Evolutionary conservation across 2,329 filamentous ascomycete genomes (phyloP).

Genomic region (Cercospora zeina): DNA sequence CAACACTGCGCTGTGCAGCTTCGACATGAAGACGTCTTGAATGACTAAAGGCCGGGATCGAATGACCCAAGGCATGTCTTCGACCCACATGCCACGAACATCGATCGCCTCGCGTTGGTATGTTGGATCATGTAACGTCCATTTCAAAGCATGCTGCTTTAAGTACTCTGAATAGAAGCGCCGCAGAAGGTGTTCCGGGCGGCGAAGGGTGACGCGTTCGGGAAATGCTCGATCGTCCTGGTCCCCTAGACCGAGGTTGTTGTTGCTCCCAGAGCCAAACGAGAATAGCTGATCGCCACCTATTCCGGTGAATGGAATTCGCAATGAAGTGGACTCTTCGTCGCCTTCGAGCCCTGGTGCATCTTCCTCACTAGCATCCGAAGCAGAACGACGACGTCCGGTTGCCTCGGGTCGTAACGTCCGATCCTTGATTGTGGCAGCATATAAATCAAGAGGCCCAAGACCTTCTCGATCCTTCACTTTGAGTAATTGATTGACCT

Average conservation of each 20-base stretch:
- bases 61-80: slow-evolving; percentile 70
- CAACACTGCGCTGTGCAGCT: slow-evolving; percentile 84
- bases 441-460: slow-evolving; percentile 90
- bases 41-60: slow-evolving; percentile 71
- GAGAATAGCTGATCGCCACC: slow-evolving; percentile 84
- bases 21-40: slow-evolving; percentile 82
- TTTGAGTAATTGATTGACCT: slow-evolving; percentile 77
- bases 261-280: slow-evolving; percentile 95
- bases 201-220: slow-evolving; percentile 73
- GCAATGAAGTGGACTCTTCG: slow-evolving; percentile 1
- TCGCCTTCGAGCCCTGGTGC: slow-evolving; percentile 52
- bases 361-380: slow-evolving; percentile 50
- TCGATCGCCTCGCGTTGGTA: slow-evolving; percentile 24
- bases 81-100: slow-evolving; percentile 40
- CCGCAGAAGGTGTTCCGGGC: slow-evolving; percentile 74
- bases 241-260: slow-evolving; percentile 90
- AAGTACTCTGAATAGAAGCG: slow-evolving; percentile 71
- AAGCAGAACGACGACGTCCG: slow-evolving; percentile 38
- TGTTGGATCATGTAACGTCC: slow-evolving; percentile 42
- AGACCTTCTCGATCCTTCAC: slow-evolving; percentile 95
- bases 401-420: slow-evolving; percentile 53
- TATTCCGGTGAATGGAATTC: slow-evolving; percentile 42
- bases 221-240: slow-evolving; percentile 93
- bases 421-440: slow-evolving; percentile 79
- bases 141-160: slow-evolving; percentile 43